Base-by-base conservation (phyloP, 208 protist genomes). In the Crithidia sp. region DNA sequence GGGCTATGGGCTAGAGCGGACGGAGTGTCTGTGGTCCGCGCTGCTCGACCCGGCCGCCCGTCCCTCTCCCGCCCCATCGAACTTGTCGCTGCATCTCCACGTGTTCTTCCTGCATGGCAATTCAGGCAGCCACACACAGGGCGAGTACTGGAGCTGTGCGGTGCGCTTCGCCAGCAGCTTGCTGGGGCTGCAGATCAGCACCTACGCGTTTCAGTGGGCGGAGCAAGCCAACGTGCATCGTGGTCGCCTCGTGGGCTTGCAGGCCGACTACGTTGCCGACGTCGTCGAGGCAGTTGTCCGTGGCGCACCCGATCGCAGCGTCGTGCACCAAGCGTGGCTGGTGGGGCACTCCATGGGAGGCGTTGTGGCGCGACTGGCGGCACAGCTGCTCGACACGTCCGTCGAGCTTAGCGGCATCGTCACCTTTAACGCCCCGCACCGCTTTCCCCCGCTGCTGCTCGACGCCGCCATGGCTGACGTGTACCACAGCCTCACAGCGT, bases 311-410 rank as follows among this genome's bases (percentile, higher is more conserved):
- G 8, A 47, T 36, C 17, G n/a, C 7, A 49, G 37, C 43, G 69
- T 40, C 49, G 45, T 2, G 13, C 66, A 58, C 19, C 62, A 10
- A 12, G 72, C 85, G 10, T 89, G 84, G 84, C 45, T 92, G 41
- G 79, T 86, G 43, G 84, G 71, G 10, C 84, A 92, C 53, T 92
- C 78, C 12, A 92, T 92, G 87, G 84, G 83, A 12, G 87, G 82
- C 56, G 56, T 86, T 36, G 82, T 92, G 53, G 84, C 82, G 6
- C 74, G 69, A 1, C 43, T 89, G 36, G 81, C 75, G 41, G 73
- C 80, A 36, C 39, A 59, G 40, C 39, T 82, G 57, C 50, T 84
- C 36, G 36, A 68, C 36, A 5, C 40, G 4, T 56, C 57, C 40
- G 7, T 55, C 5, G 67, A 45, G 16, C 16, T 91, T 13, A 62